These are phyloP conservation scores for Ganoderma lingzhi DNA, from an alignment of 1,284 basidiomycete species.

Conservation along the genomic window DNA sequence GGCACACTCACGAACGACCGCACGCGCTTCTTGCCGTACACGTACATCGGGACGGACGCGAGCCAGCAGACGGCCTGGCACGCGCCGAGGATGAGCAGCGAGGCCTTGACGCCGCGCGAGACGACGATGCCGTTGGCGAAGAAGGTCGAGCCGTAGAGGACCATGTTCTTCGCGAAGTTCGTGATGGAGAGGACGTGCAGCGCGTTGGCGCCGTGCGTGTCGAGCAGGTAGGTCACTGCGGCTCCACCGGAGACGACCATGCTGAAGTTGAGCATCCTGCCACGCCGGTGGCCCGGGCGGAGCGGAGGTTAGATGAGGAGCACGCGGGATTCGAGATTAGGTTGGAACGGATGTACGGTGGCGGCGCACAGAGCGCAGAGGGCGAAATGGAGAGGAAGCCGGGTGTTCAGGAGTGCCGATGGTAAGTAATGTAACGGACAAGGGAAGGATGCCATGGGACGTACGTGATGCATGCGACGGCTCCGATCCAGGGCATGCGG, in stretches of 20 bases:
- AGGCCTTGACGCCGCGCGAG: conserved; percentile 45
- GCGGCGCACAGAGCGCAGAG: background rate
- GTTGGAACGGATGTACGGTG: background rate
- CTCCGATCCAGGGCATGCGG: conserved; percentile 54
- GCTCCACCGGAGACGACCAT: conserved; percentile 51
- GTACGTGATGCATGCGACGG: conserved; percentile 50
- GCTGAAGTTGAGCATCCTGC: conserved; percentile 47
- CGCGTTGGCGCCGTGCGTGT: conserved; percentile 51
- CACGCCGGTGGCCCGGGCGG: conserved; percentile 22
- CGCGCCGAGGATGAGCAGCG: conserved; percentile 48
- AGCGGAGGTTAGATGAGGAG: background rate
- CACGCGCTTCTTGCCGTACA: conserved; percentile 53
- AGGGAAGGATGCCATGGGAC: conserved; percentile 17
- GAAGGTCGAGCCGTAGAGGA: conserved; percentile 54
- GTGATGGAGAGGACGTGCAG: conserved; percentile 52
- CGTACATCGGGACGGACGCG: conserved; percentile 50
- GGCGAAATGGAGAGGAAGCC: background rate
- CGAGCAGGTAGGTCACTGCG: conserved; percentile 53
- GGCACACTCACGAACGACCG: conserved; percentile 47
- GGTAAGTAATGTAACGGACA: background rate
- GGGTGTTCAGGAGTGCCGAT: background rate
- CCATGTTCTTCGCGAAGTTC: conserved; percentile 55
- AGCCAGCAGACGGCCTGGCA: conserved; percentile 51
- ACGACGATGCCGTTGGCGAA: conserved; percentile 54
- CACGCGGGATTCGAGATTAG: background rate